A percentile compares a stretch with the other conserved stretches of the same genome.
These are phyloP conservation scores for Myrmaecium sp. DNA, from an alignment of 2,329 filamentous ascomycete species.

Conservation along the genomic window DNA sequence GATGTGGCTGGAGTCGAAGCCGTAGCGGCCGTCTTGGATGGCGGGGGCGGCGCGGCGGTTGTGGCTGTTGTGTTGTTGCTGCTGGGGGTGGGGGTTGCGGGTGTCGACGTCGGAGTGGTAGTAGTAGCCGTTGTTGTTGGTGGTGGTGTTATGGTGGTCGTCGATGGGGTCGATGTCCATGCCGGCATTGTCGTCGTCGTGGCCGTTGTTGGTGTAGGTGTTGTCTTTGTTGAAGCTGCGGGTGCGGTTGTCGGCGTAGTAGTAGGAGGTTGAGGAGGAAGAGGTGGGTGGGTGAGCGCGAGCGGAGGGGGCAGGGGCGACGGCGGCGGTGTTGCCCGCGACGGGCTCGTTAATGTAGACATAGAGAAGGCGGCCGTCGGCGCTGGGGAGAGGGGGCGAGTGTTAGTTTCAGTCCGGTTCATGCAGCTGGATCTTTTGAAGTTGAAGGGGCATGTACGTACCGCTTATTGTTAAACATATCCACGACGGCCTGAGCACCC, in stretches of 20 bases:
- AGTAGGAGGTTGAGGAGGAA: slow-evolving; percentile 5
- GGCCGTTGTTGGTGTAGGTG: slow-evolving; percentile 4
- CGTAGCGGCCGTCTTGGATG: slow-evolving; percentile 27
- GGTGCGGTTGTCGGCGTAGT: neutral
- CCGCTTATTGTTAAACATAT: slow-evolving; percentile 62
- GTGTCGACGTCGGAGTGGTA: slow-evolving; percentile 11
- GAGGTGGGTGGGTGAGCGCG: slow-evolving; percentile 5
- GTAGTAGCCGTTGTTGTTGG: slow-evolving; percentile 7
- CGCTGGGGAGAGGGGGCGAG: too few relatives aligned
- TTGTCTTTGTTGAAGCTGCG: slow-evolving; percentile 1
- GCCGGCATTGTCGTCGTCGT: slow-evolving; percentile 13
- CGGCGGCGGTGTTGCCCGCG: slow-evolving; percentile 12
- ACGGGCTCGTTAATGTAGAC: slow-evolving; percentile 48
- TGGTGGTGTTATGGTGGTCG: slow-evolving; percentile 1
- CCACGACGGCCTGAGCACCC: slow-evolving; percentile 57
- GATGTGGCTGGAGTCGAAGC: too few relatives aligned
- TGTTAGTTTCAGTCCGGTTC: slow-evolving; percentile 9
- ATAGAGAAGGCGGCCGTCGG: slow-evolving; percentile 56
- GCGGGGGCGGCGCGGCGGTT: slow-evolving; percentile 16
- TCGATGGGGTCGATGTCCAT: slow-evolving; percentile 27
- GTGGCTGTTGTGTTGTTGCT: slow-evolving; percentile 8
- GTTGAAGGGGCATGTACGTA: slow-evolving; percentile 22
- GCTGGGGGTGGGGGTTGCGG: slow-evolving; percentile 1
- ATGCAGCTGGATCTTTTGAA: slow-evolving; percentile 1
- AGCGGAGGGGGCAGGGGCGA: slow-evolving; percentile 12